These are phyloP conservation scores for Maudiozyma serrabonitensis DNA, from an alignment of 805 yeast genomes.

Conservation along the genomic window DNA sequence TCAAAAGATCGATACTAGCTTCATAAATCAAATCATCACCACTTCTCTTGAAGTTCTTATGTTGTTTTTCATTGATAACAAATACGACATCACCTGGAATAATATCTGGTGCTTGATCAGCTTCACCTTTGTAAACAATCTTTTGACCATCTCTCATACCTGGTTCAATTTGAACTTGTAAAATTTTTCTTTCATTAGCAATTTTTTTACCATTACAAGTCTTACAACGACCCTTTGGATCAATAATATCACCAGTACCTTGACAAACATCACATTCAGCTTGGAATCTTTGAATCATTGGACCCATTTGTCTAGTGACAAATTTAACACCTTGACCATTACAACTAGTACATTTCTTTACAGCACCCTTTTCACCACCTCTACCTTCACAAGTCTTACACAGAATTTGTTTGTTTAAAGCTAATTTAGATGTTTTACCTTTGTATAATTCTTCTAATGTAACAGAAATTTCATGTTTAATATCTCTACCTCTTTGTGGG, in stretches of 20 bases:
- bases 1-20: conserved; percentile 81
- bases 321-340: conserved; percentile 86
- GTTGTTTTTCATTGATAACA: conserved; percentile 83
- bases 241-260: conserved; percentile 85
- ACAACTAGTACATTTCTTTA: conserved; percentile 79
- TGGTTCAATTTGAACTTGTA: conserved; percentile 90
- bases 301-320: conserved; percentile 97
- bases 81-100: conserved; percentile 96
- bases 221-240: conserved; percentile 81
- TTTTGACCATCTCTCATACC: conserved; percentile 96
- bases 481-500: conserved; percentile 83
- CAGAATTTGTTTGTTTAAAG: conserved; percentile 81
- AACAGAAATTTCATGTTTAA: conserved; percentile 77
- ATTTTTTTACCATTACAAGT: conserved; percentile 85
- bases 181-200: conserved; percentile 75
- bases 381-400: conserved; percentile 87
- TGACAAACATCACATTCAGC: conserved; percentile 85
- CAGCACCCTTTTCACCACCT: conserved; percentile 91
- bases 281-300: conserved; percentile 97
- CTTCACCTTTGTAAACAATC: conserved; percentile 87
- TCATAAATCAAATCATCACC: conserved; percentile 80
- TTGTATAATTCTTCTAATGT: conserved; percentile 87
- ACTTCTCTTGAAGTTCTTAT: conserved; percentile 71
- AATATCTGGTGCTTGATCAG: conserved; percentile 92
- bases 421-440: conserved; percentile 90